Conservation (phyloP, 768 basidiomycete species). For the Lyophyllum atratum region DNA sequence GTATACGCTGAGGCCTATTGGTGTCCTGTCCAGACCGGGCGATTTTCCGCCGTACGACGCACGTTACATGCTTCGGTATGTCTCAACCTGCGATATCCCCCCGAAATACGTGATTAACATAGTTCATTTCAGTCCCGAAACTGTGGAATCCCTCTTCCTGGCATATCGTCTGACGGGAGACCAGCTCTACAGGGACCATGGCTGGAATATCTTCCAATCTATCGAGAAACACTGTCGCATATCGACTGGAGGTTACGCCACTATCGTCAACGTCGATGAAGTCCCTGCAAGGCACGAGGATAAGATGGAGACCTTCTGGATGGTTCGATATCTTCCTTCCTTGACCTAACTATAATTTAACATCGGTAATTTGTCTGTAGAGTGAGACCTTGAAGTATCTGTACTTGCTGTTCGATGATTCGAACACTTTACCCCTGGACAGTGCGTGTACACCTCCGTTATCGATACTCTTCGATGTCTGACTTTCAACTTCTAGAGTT, state of each 20-base stretch:
- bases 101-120: background rate
- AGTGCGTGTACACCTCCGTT: constrained; percentile 47
- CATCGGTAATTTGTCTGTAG: constrained; percentile 33
- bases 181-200: constrained; percentile 74
- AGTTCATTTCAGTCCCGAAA: constrained; percentile 69
- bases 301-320: constrained; percentile 95
- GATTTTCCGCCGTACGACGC: constrained; percentile 72
- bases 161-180: constrained; percentile 92
- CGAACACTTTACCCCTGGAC: constrained; percentile 67
- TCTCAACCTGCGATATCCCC: background rate
- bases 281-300: constrained; percentile 71
- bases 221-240: constrained; percentile 84
- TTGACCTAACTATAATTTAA: background rate
- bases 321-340: constrained; percentile 49
- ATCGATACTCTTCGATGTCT: background rate
- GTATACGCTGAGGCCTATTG: background rate
- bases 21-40: constrained; percentile 27
- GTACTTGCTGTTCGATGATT: constrained; percentile 82
- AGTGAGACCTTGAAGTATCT: constrained; percentile 92
- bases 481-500: constrained; percentile 48
- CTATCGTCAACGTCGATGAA: constrained; percentile 82
- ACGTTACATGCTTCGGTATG: constrained; percentile 86
- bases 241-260: constrained; percentile 81
- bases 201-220: constrained; percentile 88
- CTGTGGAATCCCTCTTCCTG: constrained; percentile 90